Conservation (phyloP, 179 eudicot species). For the Drosera spatulata region DNA sequence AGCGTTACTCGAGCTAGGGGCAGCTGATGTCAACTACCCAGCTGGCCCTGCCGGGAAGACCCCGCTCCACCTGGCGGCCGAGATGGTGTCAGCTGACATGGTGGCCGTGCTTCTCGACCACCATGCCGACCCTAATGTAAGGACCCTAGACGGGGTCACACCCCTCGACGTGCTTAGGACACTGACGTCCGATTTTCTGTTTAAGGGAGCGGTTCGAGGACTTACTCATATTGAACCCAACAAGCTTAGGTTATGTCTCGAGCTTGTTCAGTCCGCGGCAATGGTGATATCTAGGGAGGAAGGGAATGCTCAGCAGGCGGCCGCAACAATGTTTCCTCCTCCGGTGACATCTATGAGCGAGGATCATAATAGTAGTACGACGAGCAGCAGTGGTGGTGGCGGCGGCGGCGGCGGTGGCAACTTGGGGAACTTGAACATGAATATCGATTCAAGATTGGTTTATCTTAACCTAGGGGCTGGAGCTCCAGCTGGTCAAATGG, state of each 20-base stretch:
- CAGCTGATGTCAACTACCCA: conserved; percentile 69
- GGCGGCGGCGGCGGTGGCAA: conserved; percentile 23
- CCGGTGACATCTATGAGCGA: conserved; percentile 17
- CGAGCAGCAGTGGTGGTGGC: conserved; percentile 13
- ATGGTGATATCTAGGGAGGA: conserved; percentile 87
- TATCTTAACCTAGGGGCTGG: conserved; percentile 59
- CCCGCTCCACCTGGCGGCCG: conserved; percentile 85
- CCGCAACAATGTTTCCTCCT: not conserved
- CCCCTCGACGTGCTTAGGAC: conserved; percentile 70
- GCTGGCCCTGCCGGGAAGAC: conserved; percentile 83
- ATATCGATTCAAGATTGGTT: conserved; percentile 67
- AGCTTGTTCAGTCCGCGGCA: conserved; percentile 86
- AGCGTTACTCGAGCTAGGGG: conserved; percentile 84
- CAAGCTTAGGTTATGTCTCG: conserved; percentile 75
- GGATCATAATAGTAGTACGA: conserved; percentile 30
- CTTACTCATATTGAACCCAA: conserved; percentile 79
- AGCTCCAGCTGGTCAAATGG: conserved; percentile 29
- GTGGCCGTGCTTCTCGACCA: conserved; percentile 91
- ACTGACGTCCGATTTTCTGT: conserved; percentile 76
- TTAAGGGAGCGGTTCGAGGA: conserved; percentile 86
- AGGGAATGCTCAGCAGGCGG: conserved; percentile 15
- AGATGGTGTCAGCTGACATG: conserved; percentile 97
- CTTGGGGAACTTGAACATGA: conserved; percentile 17
- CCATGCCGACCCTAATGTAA: conserved; percentile 85
- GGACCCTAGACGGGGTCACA: conserved; percentile 73